phyloP scores from a whole-genome alignment of 306 rosid genomes.

The Morella rubra region DNA sequence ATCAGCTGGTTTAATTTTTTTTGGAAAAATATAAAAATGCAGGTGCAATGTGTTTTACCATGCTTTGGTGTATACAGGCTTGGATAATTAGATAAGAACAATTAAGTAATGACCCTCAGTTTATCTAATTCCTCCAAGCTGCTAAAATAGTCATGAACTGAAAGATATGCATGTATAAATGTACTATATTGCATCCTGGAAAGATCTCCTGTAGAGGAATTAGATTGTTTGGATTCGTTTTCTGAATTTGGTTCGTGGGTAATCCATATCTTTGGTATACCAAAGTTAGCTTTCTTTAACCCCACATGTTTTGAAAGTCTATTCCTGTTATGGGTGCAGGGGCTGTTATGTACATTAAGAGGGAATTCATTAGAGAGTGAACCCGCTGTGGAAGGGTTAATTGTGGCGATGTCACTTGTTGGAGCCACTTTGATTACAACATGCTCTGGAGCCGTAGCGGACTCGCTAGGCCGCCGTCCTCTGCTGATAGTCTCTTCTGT shows the following conservation, averaged over 20 bases:
- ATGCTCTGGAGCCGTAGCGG: slow-evolving; percentile 83
- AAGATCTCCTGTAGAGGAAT: background rate
- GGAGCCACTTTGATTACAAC: slow-evolving; percentile 89
- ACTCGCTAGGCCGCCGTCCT: slow-evolving; percentile 85
- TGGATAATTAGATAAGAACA: too few species aligned
- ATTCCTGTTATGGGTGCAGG: slow-evolving; percentile 48
- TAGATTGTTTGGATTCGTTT: too few species aligned
- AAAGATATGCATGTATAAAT: background rate
- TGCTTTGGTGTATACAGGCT: too few species aligned
- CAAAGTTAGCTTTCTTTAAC: too few species aligned
- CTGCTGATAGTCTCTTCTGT: slow-evolving; percentile 74
- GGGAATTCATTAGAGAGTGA: slow-evolving; percentile 70
- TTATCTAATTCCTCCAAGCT: background rate
- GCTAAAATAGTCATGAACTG: background rate
- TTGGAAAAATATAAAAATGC: background rate
- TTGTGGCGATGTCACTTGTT: slow-evolving; percentile 89
- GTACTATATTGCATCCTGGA: background rate
- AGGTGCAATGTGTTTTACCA: too few species aligned
- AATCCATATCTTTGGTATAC: too few species aligned
- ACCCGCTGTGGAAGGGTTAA: slow-evolving; percentile 85
- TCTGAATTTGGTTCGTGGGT: too few species aligned
- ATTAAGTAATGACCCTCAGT: background rate
- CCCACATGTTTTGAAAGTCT: slow-evolving; percentile 9
- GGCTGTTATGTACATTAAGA: slow-evolving; percentile 85
- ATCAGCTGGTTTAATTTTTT: background rate